Evolutionary conservation across 495 filamentous ascomycete species (phyloP), one percentile per base, ranked within the genome.

Genomic region (Chlorociboria aeruginascens): DNA sequence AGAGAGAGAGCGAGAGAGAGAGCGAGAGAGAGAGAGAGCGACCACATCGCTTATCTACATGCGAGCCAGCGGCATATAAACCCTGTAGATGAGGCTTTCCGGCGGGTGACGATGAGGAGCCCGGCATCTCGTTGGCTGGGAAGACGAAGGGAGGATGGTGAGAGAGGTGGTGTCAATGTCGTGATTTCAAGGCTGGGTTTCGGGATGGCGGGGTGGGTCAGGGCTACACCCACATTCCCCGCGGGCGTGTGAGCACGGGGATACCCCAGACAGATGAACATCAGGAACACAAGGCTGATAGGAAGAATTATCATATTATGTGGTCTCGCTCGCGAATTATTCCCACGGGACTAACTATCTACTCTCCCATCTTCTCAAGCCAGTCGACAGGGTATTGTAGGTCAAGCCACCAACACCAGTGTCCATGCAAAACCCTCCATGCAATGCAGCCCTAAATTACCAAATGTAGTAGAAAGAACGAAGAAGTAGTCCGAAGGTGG

Each of bases 371-470:
- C 35, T 43, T 48, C 16, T 43, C 47, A 48, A 32, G 40, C 46
- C n/a, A 45, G 38, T 38, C 32, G 31, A 45, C 33, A 28, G 53
- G 54, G 54, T 56, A 56, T 56, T 46, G 36, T 52, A 43, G 49
- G 45, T 49, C 46, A 55, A 46, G 44, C 45, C 49, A 51, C 38
- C 48, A 55, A 51, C 45, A 51, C 53, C 48, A 42, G 32, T 46
- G 32, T 33, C 44, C 44, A 56, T 56, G 54, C 49, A 56, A 56
- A 45, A 46, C 54, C 54, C 32, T 35, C 50, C 45, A 53, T 50
- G 49, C 49, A 43, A 41, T 29, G n/a, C 34, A 36, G 40, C 46
- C 38, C 40, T 30, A 20, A 20, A 44, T 13, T 44, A 12, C 31
- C 40, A 42, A 10, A 45, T 39, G 40, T 40, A 41, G 38, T 32